Percentiles rank a stretch among this genome's conserved stretches.
Evolutionary conservation across 441 rosid genomes (phyloP).

Genomic region (Bocquillonia castaneifolia): DNA sequence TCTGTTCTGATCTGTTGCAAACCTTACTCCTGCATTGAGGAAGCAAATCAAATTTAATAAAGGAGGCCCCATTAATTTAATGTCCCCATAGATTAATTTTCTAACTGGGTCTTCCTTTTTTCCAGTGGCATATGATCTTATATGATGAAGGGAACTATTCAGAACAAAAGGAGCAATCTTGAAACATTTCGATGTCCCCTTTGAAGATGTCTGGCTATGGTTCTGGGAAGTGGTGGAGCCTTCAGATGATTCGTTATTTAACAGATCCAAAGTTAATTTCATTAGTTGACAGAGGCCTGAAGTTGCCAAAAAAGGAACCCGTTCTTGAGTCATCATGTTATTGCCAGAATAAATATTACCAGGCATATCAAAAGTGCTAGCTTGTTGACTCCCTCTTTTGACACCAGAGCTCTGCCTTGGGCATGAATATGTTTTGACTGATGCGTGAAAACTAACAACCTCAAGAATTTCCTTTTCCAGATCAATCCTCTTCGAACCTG

Average conservation of each 20-base stretch:
- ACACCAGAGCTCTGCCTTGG: slow-evolving; percentile 39
- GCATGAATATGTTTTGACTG: slow-evolving; percentile 39
- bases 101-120: slow-evolving; percentile 52
- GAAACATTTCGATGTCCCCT: slow-evolving; percentile 35
- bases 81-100: slow-evolving; percentile 53
- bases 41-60: slow-evolving; percentile 55
- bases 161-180: slow-evolving; percentile 45
- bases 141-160: slow-evolving; percentile 48
- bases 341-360: slow-evolving; percentile 32
- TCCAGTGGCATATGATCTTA: slow-evolving; percentile 43
- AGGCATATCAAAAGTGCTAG: slow-evolving; percentile 31
- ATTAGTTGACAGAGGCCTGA: slow-evolving; percentile 62
- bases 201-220: slow-evolving; percentile 43
- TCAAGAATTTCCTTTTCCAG: slow-evolving; percentile 58
- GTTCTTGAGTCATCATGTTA: slow-evolving; percentile 34
- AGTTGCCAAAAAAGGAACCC: slow-evolving; percentile 52
- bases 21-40: slow-evolving; percentile 39
- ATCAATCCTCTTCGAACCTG: slow-evolving; percentile 39
- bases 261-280: slow-evolving; percentile 33
- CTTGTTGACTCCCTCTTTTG: slow-evolving; percentile 42
- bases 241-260: slow-evolving; percentile 28
- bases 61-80: slow-evolving; percentile 50
- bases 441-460: slow-evolving; percentile 42
- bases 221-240: slow-evolving; percentile 38
- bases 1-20: slow-evolving; percentile 32